Percentiles rank a stretch among this genome's conserved stretches.
These are phyloP conservation scores for Musa troglodytarum DNA, from an alignment of 176 grass and related monocot genomes.

Conservation along the genomic window DNA sequence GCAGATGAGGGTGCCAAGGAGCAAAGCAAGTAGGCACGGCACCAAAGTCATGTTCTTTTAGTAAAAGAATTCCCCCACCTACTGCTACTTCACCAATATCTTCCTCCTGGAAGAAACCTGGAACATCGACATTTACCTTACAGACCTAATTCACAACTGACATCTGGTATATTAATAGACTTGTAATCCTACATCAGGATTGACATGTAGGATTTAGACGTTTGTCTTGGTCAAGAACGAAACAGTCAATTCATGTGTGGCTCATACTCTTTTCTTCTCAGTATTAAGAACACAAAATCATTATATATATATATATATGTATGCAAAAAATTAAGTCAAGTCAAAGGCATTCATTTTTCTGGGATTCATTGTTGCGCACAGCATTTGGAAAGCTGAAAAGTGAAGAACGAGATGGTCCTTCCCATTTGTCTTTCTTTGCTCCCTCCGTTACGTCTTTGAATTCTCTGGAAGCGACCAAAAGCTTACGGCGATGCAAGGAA, in stretches of 20 bases:
- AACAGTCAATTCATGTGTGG: too few species aligned
- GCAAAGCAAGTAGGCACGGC: too few species aligned
- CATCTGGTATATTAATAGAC: not conserved
- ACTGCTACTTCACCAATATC: not conserved
- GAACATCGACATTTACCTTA: not conserved
- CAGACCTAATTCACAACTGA: not conserved
- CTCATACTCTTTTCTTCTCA: too few species aligned
- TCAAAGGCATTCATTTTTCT: too few species aligned
- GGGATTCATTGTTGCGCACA: not conserved
- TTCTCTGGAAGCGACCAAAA: slow-evolving; percentile 3
- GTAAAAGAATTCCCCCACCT: too few species aligned
- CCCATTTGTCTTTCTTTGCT: not conserved
- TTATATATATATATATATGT: too few species aligned
- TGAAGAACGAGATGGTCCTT: not conserved
- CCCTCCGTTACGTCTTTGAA: not conserved
- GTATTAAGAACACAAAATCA: too few species aligned
- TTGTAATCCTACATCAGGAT: not conserved
- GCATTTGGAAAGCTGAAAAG: not conserved
- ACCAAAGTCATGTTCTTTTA: too few species aligned
- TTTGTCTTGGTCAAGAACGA: too few species aligned
- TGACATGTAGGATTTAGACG: not conserved
- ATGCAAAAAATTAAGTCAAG: too few species aligned
- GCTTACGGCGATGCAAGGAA: not conserved
- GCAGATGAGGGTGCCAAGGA: too few species aligned
- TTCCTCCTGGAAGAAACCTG: not conserved